Base-by-base conservation (phyloP, 352 stramenopile genomes). In the Phytophthora parvispora region DNA sequence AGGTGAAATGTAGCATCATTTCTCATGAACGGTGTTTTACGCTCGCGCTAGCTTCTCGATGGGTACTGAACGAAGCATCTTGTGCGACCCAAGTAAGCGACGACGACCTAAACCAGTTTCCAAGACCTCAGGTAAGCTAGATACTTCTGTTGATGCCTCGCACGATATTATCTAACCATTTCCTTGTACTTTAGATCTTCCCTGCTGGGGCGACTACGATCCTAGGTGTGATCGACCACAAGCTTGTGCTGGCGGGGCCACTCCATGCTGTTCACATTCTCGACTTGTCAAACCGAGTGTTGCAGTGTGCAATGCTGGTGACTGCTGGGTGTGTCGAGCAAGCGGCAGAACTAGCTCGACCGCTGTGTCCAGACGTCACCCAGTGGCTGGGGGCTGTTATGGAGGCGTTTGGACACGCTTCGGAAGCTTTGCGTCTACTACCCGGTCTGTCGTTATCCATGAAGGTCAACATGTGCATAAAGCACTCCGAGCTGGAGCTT, bases 401-500 rank as follows among this genome's bases (percentile, higher is more conserved):
- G 18, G 85, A 95, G 54, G 87, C 80, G 2, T 95, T 95, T 66
- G 83, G 74, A 4, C 84, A 89, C 51, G 54, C 72, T 20, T 29
- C 53, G 0, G 67, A 85, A 16, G 80, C 79, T 3, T 60, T 92
- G 40, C 60, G 64, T 2, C 67, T 92, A 2, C 42, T 75, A 31
- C 65, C 70, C 1, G 66, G 72, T 15, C 60, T 91, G 6, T 89
- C 85, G 1, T 27, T 80, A 12, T 53, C 38, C 0, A 53, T 84
- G 31, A 84, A 83, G 63, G 67, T 90, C 34, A 92, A 90, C 65
- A 81, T 95, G 20, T 89, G 81, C 55, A 89, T 93, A 53, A 95
- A 89, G 58, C 83, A 95, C 45, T 66, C 73, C 5, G 18, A 86
- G 22, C 40, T 84, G 5, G 72, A 83, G 7, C 55, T 81, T 2